phyloP scores from a whole-genome alignment of 306 rosid species.

The Cicer cuneatum region DNA sequence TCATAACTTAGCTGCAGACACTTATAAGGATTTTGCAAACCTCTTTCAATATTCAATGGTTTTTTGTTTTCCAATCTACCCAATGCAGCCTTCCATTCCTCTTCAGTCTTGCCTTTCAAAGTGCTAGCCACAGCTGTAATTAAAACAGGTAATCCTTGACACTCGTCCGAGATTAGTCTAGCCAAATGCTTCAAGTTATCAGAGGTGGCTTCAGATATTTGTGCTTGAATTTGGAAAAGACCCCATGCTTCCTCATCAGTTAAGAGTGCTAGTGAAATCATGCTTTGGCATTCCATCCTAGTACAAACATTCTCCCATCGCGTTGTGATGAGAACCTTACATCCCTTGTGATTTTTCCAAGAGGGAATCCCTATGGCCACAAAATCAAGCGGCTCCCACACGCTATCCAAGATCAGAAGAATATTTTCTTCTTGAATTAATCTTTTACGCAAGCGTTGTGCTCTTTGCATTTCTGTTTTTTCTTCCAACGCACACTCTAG shows the following conservation, averaged over 20 bases:
- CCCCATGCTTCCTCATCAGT: not conserved
- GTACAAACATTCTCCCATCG: not conserved
- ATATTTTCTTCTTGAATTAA: not conserved
- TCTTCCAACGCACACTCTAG: not conserved
- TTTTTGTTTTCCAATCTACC: not conserved
- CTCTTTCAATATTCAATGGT: not conserved
- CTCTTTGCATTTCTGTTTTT: not conserved
- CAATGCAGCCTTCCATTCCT: constrained; percentile 14
- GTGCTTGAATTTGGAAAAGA: constrained; percentile 29
- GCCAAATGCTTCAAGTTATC: not conserved
- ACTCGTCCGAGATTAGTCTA: not conserved
- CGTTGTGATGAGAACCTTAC: constrained; percentile 34
- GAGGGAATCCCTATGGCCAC: constrained; percentile 36
- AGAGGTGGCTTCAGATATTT: not conserved
- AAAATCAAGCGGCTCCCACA: constrained; percentile 25
- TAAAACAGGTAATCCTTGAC: constrained; percentile 43
- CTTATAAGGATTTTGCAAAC: not conserved
- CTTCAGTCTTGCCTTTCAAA: not conserved
- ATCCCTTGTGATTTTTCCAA: not conserved
- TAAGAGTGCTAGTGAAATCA: not conserved
- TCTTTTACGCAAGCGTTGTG: not conserved
- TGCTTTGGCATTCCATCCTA: constrained; percentile 14
- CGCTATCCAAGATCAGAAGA: constrained; percentile 44
- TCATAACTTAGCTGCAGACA: constrained; percentile 38
- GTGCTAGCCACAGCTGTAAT: constrained; percentile 28